Evolutionary conservation across 2,329 filamentous ascomycete genomes (phyloP), one percentile per base, ranked within the genome.

Genomic region (Diplodia sapinea): DNA sequence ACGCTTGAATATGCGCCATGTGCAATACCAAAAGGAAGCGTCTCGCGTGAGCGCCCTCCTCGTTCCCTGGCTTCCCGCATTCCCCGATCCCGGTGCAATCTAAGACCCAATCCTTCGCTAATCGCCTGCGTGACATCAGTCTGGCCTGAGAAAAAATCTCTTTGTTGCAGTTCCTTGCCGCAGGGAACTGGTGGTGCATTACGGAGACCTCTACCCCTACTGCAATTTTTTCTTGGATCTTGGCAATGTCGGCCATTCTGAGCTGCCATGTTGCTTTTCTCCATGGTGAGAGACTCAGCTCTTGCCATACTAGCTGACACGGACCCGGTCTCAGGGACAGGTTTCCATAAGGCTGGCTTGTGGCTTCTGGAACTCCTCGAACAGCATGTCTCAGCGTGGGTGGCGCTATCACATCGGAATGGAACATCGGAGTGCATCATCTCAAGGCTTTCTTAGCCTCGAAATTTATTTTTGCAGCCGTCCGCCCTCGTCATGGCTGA

Each of bases 281-380:
- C 23, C 4, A n/a, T 31, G 40, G n/a, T 17, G 15, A 29, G 36
- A 47, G 36, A 59, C 38, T 59, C 17, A 29, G 56, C 56, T 15
- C 40, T 47, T 15, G 15, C 38, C 20, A 4, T 17, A 7, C 11
- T 9, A 31, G 40, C 47, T 63, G 59, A 51, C 29, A 63, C 43
- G 17, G 31, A 4, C 59, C 59, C 13, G 5, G 31, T 51, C n/a
- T 38, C 20, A 33, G 17, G 17, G 47, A 63, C 13, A 63, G 23
- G 36, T 38, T 51, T 23, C 7, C 43, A 51, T 63, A 63, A 63
- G 47, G 59, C 59, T 63, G 59, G 11, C 29, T n/a, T 50, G 59
- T 63, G 59, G 59, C 59, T 63, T 51, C 59, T 63, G n/a, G 47
- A 63, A 36, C 59, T 51, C 36, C 59, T 63, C 59, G 57, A 50